A percentile compares a stretch with the other conserved stretches of the same genome.
These are phyloP conservation scores for Wallacemonas sp. DNA, from an alignment of 208 protist species.

Conservation along the genomic window DNA sequence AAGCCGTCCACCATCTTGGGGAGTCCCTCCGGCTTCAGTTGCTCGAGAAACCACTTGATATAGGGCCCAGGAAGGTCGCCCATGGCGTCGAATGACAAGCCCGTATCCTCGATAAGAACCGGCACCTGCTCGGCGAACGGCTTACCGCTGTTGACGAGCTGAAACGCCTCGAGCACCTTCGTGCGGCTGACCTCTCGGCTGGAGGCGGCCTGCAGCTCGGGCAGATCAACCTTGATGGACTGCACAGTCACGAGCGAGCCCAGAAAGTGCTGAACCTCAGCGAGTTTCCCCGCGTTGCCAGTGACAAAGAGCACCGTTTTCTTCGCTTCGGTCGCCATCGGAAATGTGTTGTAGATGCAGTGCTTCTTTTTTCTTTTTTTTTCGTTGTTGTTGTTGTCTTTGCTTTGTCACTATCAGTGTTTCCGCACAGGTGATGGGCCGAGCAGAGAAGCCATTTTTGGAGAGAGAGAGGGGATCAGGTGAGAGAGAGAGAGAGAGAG, in stretches of 20 bases:
- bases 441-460: no score
- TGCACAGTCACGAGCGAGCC: conserved; percentile 42
- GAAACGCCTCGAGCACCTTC: conserved; percentile 93
- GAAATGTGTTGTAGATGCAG: no score
- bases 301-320: conserved; percentile 90
- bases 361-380: no score
- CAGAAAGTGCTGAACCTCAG: conserved; percentile 92
- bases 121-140: conserved; percentile 18
- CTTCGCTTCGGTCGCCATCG: background rate
- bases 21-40: conserved; percentile 90
- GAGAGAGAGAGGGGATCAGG: no score
- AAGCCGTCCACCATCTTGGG: conserved; percentile 93
- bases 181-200: conserved; percentile 88
- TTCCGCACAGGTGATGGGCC: no score
- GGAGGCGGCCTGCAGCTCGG: conserved; percentile 95
- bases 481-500: no score
- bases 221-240: conserved; percentile 74
- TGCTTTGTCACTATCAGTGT: no score
- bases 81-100: conserved; percentile 96
- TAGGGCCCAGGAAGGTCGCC: conserved; percentile 97
- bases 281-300: conserved; percentile 97
- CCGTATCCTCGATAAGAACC: conserved; percentile 97
- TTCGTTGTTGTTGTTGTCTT: no score
- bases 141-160: conserved; percentile 33
- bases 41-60: conserved; percentile 98